Evolutionary conservation across 2,329 filamentous ascomycete genomes (phyloP).

Genomic region (Lecanicillium sp.): DNA sequence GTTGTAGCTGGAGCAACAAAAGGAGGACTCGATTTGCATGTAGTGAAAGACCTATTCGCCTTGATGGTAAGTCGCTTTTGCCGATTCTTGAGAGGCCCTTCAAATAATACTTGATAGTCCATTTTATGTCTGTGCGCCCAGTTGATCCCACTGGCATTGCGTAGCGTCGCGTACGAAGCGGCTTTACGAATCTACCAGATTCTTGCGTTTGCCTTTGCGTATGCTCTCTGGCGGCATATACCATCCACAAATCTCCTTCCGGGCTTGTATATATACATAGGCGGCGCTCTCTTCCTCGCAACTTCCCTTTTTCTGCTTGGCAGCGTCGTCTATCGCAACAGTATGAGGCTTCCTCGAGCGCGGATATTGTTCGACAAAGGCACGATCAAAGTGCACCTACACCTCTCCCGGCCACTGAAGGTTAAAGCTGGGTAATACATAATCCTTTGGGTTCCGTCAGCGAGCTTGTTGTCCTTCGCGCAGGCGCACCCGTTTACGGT

Average conservation of each 20-base stretch:
- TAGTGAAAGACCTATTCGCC: neutral
- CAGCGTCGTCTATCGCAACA: neutral
- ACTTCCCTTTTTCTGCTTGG: neutral
- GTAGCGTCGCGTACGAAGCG: neutral
- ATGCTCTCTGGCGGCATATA: neutral
- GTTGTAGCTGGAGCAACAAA: neutral
- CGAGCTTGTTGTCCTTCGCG: neutral
- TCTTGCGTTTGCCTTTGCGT: neutral
- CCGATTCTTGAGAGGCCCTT: neutral
- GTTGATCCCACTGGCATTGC: neutral
- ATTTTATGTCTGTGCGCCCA: neutral
- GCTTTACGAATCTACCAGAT: neutral
- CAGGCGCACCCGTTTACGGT: neutral
- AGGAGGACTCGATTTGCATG: neutral
- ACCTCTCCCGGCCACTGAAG: neutral
- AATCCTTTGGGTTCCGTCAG: neutral
- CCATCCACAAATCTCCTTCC: neutral
- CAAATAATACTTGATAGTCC: neutral
- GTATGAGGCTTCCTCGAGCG: neutral
- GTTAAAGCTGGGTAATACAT: neutral
- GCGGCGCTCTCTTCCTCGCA: neutral
- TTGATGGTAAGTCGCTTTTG: neutral
- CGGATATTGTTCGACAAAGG: neutral
- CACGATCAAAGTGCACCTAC: neutral
- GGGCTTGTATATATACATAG: neutral